phyloP scores from a whole-genome alignment of 2,329 filamentous ascomycete species.

The Fonsecaea monophora region DNA sequence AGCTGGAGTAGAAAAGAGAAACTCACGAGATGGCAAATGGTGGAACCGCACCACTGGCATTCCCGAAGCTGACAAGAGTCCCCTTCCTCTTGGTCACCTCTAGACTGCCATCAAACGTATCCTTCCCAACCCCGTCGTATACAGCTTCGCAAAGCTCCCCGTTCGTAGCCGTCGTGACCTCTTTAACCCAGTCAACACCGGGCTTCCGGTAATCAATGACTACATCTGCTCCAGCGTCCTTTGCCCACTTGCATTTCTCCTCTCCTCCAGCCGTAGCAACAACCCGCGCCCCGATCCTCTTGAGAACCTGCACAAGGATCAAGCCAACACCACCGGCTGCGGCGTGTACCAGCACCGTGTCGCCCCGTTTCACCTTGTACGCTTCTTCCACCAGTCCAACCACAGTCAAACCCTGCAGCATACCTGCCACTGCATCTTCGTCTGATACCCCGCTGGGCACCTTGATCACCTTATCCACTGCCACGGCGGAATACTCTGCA shows the following conservation, averaged over 20 bases:
- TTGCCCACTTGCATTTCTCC: constrained; percentile 75
- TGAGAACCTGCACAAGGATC: constrained; percentile 74
- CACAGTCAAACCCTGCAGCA: constrained; percentile 85
- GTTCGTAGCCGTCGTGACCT: too few relatives aligned
- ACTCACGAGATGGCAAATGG: neutral
- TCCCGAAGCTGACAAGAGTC: constrained; percentile 81
- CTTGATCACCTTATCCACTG: constrained; percentile 63
- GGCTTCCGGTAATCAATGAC: constrained; percentile 42
- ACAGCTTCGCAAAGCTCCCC: constrained; percentile 51
- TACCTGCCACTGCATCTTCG: constrained; percentile 69
- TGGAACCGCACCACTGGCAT: constrained; percentile 64
- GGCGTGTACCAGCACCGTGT: constrained; percentile 84
- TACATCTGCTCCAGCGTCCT: constrained; percentile 52
- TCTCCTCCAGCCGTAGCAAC: constrained; percentile 79
- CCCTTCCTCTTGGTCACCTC: constrained; percentile 78
- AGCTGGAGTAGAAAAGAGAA: too few relatives aligned
- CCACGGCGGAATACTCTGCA: constrained; percentile 64
- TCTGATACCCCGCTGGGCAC: constrained; percentile 68
- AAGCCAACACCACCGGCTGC: constrained; percentile 83
- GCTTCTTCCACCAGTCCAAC: constrained; percentile 79
- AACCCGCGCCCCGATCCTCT: constrained; percentile 72
- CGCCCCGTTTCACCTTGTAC: constrained; percentile 71
- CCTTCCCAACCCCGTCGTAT: constrained; percentile 78
- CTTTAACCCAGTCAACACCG: too few relatives aligned
- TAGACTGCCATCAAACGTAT: constrained; percentile 79